Conservation (phyloP, 2,329 filamentous ascomycete species). For the Ophiostoma sp. region DNA sequence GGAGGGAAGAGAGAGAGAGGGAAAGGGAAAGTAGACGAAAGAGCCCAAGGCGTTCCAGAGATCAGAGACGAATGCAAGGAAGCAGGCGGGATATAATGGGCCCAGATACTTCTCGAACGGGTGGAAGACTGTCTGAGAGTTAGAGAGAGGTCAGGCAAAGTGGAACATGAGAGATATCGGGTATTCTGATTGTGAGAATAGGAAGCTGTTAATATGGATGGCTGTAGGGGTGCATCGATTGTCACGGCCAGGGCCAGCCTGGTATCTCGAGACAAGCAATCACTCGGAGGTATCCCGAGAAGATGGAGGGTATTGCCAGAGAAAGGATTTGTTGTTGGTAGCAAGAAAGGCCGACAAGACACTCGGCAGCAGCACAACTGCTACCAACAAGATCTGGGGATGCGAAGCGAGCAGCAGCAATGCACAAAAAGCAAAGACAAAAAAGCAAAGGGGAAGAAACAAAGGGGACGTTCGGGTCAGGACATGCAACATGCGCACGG, state of each 20-base stretch:
- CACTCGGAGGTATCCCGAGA: background rate
- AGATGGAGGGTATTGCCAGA: background rate
- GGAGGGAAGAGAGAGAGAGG: background rate
- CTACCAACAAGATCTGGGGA: conserved; percentile 2
- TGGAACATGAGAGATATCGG: background rate
- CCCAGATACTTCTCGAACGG: background rate
- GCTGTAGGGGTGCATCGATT: background rate
- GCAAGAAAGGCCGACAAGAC: background rate
- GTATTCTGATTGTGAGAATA: background rate
- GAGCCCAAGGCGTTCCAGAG: background rate
- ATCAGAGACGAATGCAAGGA: background rate
- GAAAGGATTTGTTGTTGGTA: background rate
- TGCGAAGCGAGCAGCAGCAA: background rate
- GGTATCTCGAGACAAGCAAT: background rate
- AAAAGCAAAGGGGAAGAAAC: conserved; percentile 17
- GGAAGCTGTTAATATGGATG: background rate
- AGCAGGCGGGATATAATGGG: background rate
- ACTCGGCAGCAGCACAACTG: background rate
- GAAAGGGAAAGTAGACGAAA: background rate
- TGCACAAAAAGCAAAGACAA: conserved; percentile 10
- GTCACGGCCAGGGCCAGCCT: background rate
- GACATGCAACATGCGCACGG: conserved; percentile 23
- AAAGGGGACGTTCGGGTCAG: conserved; percentile 16
- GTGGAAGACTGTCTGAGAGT: background rate
- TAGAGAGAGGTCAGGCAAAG: background rate